A percentile compares a stretch with the other conserved stretches of the same genome.
These are phyloP conservation scores for Parathielavia hyrcaniae DNA, from an alignment of 495 filamentous ascomycete species.

Conservation along the genomic window DNA sequence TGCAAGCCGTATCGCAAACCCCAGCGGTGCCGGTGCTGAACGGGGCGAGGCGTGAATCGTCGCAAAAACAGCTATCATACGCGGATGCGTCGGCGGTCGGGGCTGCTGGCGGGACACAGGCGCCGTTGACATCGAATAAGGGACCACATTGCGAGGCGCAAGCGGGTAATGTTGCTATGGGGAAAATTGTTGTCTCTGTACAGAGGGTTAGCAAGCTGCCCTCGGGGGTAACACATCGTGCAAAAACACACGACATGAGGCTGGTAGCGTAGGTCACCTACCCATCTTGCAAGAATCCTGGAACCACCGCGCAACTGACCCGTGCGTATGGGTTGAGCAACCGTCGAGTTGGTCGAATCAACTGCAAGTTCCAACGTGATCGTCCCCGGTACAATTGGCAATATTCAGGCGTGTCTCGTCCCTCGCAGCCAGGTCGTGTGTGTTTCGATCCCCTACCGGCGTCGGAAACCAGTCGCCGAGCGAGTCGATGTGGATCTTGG, in stretches of 20 bases:
- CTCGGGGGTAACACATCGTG: neutral
- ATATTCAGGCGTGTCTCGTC: neutral
- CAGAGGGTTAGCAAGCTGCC: neutral
- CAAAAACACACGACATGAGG: neutral
- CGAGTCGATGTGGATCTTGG: neutral
- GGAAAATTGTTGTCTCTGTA: conserved; percentile 40
- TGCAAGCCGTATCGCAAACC: conserved; percentile 38
- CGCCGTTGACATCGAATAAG: conserved; percentile 51
- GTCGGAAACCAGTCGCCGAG: neutral
- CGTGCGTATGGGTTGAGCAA: neutral
- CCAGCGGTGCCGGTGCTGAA: conserved; percentile 39
- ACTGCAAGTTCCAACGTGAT: neutral
- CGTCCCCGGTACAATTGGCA: neutral
- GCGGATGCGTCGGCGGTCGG: conserved; percentile 23
- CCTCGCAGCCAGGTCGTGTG: neutral
- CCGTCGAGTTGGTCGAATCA: too few relatives aligned
- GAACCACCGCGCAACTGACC: neutral
- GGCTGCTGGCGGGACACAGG: conserved; percentile 43
- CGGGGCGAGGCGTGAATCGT: conserved; percentile 34
- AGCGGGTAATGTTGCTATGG: conserved; percentile 41
- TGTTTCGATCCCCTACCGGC: neutral
- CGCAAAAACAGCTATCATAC: conserved; percentile 46
- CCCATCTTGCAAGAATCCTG: conserved; percentile 3
- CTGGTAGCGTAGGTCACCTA: neutral
- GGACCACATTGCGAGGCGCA: conserved; percentile 44